These are phyloP conservation scores for Meyerozyma smithsonii DNA, from an alignment of 1,139 yeast genomes.

Conservation along the genomic window DNA sequence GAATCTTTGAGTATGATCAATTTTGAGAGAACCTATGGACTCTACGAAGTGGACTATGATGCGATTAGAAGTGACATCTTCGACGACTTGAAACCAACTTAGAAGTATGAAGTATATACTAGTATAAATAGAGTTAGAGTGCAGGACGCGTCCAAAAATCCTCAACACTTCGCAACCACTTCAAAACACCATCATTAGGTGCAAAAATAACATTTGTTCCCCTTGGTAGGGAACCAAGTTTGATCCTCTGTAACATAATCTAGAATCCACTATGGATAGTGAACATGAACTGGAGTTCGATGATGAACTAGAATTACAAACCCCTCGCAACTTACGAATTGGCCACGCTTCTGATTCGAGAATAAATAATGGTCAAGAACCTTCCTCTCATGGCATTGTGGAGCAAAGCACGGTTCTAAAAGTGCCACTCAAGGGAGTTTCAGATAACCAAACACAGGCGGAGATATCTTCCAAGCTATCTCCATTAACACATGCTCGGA, in stretches of 20 bases:
- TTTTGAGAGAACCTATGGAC: slow-evolving; percentile 66
- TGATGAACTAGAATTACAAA: slow-evolving; percentile 1
- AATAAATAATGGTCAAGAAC: neutral
- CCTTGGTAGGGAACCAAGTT: neutral
- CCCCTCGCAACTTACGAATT: slow-evolving; percentile 1
- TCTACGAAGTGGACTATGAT: slow-evolving; percentile 44
- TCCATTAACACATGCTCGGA: slow-evolving; percentile 1
- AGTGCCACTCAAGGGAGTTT: neutral
- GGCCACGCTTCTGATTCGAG: neutral
- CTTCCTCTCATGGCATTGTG: neutral
- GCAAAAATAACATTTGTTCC: neutral
- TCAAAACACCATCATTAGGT: neutral
- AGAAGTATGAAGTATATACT: neutral
- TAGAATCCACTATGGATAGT: neutral
- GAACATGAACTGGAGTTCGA: slow-evolving; percentile 3
- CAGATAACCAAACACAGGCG: neutral
- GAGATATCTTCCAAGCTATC: neutral
- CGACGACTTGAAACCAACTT: slow-evolving; percentile 30
- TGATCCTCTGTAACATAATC: neutral
- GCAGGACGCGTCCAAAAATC: neutral
- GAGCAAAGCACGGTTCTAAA: slow-evolving; percentile 1
- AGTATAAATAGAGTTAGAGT: too few relatives aligned
- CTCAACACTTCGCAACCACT: neutral
- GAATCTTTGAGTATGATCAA: slow-evolving; percentile 66
- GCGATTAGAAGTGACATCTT: slow-evolving; percentile 52